phyloP scores from a whole-genome alignment of 148 eudicot genomes.

The Silene latifolia region DNA sequence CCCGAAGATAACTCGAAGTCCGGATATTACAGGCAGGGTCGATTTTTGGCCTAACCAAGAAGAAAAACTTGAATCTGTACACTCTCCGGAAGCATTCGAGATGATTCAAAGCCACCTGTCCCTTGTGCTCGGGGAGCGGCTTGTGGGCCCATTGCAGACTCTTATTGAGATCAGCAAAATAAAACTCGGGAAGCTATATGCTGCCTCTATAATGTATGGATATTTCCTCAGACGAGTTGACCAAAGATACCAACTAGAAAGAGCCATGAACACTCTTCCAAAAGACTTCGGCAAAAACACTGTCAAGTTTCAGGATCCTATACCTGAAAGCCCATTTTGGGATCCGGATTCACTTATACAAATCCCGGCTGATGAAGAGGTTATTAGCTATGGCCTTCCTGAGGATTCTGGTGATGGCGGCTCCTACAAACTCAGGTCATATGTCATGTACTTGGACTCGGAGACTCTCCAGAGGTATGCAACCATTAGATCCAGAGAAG shows the following conservation, averaged over 20 bases:
- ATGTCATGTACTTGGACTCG: constrained; percentile 87
- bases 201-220: constrained; percentile 96
- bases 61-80: constrained; percentile 68
- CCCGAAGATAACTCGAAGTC: constrained; percentile 51
- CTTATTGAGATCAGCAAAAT: constrained; percentile 74
- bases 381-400: constrained; percentile 24
- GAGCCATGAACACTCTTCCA: constrained; percentile 85
- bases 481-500: constrained; percentile 84
- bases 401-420: constrained; percentile 37
- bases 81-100: constrained; percentile 84
- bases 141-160: constrained; percentile 58
- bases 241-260: constrained; percentile 84
- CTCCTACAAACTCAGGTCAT: constrained; percentile 61
- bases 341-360: constrained; percentile 61
- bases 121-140: constrained; percentile 69
- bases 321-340: constrained; percentile 50
- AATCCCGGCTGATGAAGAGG: constrained; percentile 51
- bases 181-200: constrained; percentile 89
- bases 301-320: constrained; percentile 33
- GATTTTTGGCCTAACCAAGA: constrained; percentile 98
- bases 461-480: constrained; percentile 93
- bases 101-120: constrained; percentile 85
- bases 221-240: constrained; percentile 90
- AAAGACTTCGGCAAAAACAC: constrained; percentile 45
- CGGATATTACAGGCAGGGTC: constrained; percentile 63